Evolutionary conservation across 169 alveolate species (phyloP), one percentile per base, ranked within the genome.

Genomic region (Cystoisospora suis): DNA sequence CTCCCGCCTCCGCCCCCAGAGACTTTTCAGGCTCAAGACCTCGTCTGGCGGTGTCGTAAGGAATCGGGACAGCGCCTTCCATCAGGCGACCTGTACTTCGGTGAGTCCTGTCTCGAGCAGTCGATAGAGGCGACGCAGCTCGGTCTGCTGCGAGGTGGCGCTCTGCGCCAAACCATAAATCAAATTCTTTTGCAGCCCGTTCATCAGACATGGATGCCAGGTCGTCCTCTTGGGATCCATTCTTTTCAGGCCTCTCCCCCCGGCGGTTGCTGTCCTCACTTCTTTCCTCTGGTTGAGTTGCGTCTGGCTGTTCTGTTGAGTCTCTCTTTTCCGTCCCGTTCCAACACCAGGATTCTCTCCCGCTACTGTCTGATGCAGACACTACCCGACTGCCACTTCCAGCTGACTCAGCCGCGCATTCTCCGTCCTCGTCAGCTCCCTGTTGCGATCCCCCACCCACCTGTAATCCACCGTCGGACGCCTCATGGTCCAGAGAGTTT

Each of bases 101-200:
- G n/a, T n/a, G n/a, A n/a, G n/a, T n/a, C n/a, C n/a, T n/a, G n/a
- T n/a, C n/a, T n/a, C n/a, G n/a, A n/a, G n/a, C n/a, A n/a, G n/a
- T n/a, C n/a, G n/a, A n/a, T n/a, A n/a, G n/a, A n/a, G n/a, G n/a
- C n/a, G n/a, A n/a, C n/a, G n/a, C n/a, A n/a, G n/a, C n/a, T n/a
- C n/a, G n/a, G n/a, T n/a, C n/a, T n/a, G n/a, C n/a, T n/a, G n/a
- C n/a, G n/a, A n/a, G n/a, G n/a, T n/a, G n/a, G n/a, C n/a, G n/a
- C n/a, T n/a, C n/a, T n/a, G n/a, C n/a, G 4, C 77, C 77, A 65
- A 65, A 23, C 77, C 77, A 65, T 15, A 65, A 44, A 65, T 65
- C 77, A 44, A 65, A 65, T 65, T 65, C 77, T n/a, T 27, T n/a
- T 1, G 77, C 77, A 15, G 77, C 77, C n/a, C 34, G n/a, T 23